Evolutionary conservation across 306 rosid species (phyloP).

Genomic region (Dryas octopetala): DNA sequence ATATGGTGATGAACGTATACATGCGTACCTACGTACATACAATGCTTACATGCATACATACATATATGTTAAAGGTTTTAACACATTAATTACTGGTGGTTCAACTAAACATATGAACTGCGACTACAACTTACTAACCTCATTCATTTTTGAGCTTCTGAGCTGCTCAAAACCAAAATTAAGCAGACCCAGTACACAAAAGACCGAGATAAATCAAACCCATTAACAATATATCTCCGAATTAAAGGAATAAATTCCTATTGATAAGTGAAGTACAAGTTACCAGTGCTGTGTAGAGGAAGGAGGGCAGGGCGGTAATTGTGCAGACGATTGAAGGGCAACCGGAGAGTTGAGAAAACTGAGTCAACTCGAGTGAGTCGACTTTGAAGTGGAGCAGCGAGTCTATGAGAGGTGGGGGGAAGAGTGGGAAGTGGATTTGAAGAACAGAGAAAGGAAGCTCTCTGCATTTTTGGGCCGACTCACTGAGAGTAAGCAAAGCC

Average conservation of each 20-base stretch:
- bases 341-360: conserved; percentile 20
- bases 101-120: not conserved
- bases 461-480: conserved; percentile 29
- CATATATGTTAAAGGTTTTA: not conserved
- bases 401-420: conserved; percentile 35
- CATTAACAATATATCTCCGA: not conserved
- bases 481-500: not conserved
- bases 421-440: conserved; percentile 27
- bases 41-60: no score
- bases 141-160: not conserved
- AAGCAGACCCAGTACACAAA: not conserved
- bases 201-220: not conserved
- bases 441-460: conserved; percentile 41
- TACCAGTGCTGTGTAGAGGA: conserved; percentile 48
- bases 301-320: conserved; percentile 31
- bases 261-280: conserved; percentile 3
- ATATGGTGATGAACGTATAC: no score
- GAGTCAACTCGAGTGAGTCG: conserved; percentile 18
- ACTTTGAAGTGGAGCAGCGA: conserved; percentile 27
- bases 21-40: no score
- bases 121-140: not conserved
- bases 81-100: not conserved
- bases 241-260: not conserved
- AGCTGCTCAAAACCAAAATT: not conserved
- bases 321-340: conserved; percentile 32